Evolutionary conservation across 805 yeast genomes (phyloP).

Genomic region (Saccharomycopsis sp.): DNA sequence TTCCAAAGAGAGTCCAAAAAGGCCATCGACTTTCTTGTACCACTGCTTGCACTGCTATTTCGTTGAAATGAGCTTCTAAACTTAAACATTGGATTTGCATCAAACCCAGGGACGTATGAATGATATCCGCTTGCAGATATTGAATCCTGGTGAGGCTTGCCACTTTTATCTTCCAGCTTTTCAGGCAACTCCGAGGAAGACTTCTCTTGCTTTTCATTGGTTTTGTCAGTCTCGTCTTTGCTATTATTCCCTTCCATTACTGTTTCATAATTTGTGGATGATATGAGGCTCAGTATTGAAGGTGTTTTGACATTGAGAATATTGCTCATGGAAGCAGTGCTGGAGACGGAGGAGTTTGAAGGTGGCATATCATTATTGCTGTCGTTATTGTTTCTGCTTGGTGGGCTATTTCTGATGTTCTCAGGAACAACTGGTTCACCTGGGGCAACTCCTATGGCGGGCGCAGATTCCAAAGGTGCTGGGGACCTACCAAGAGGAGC

Average conservation of each 20-base stretch:
- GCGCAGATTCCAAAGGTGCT: background rate
- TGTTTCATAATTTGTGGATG: background rate
- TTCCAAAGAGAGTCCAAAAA: too few relatives aligned
- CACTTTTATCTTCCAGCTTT: too few relatives aligned
- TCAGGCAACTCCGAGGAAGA: too few relatives aligned
- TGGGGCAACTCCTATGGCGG: background rate
- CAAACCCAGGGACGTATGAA: too few relatives aligned
- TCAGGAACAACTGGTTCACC: background rate
- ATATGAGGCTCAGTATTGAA: background rate
- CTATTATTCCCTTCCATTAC: too few relatives aligned
- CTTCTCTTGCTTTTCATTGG: background rate
- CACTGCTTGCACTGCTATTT: too few relatives aligned
- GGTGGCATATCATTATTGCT: background rate
- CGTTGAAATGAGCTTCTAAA: too few relatives aligned
- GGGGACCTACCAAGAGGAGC: too few relatives aligned
- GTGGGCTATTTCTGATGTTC: background rate
- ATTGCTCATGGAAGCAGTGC: background rate
- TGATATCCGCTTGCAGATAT: too few relatives aligned
- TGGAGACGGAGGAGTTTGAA: background rate
- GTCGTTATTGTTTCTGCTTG: background rate
- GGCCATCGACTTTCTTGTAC: too few relatives aligned
- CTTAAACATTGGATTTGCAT: too few relatives aligned
- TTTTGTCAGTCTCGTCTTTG: background rate
- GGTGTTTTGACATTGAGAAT: background rate
- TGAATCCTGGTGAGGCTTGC: too few relatives aligned